Conservation (phyloP, 2,329 filamentous ascomycete genomes). For the Pseudonectria buxi region DNA sequence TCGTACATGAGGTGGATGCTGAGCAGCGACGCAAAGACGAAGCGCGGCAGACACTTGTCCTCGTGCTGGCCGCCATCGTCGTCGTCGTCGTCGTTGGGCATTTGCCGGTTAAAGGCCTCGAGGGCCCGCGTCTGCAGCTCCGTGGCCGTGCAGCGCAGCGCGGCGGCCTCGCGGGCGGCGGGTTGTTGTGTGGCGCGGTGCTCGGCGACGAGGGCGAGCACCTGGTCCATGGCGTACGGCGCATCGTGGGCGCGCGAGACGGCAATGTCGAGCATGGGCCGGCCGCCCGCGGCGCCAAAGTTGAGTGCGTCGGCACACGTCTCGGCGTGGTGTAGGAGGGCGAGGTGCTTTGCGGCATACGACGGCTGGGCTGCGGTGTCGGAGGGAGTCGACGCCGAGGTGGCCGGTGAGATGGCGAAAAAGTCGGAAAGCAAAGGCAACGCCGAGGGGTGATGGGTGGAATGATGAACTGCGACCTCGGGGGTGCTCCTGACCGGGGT, state of each 20-base stretch:
- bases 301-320: constrained; percentile 18
- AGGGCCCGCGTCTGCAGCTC: constrained; percentile 40
- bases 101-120: constrained; percentile 30
- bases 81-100: no score
- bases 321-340: constrained; percentile 33
- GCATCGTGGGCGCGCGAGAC: constrained; percentile 26
- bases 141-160: constrained; percentile 30
- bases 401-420: constrained; percentile 1
- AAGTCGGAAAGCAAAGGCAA: background rate
- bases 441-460: no score
- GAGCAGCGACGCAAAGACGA: constrained; percentile 38
- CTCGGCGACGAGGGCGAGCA: constrained; percentile 39
- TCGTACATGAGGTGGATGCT: constrained; percentile 44
- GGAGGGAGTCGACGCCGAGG: constrained; percentile 6
- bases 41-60: constrained; percentile 30
- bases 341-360: constrained; percentile 33
- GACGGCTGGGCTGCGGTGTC: constrained; percentile 11
- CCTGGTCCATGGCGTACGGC: constrained; percentile 41
- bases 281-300: constrained; percentile 12
- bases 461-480: no score
- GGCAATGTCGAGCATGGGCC: constrained; percentile 24
- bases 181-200: constrained; percentile 25
- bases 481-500: no score
- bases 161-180: constrained; percentile 7
- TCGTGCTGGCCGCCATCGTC: constrained; percentile 21